A percentile compares a stretch with the other conserved stretches of the same genome.
Conservation (phyloP, 2,329 filamentous ascomycete genomes). For the Scedosporium dehoogii region DNA sequence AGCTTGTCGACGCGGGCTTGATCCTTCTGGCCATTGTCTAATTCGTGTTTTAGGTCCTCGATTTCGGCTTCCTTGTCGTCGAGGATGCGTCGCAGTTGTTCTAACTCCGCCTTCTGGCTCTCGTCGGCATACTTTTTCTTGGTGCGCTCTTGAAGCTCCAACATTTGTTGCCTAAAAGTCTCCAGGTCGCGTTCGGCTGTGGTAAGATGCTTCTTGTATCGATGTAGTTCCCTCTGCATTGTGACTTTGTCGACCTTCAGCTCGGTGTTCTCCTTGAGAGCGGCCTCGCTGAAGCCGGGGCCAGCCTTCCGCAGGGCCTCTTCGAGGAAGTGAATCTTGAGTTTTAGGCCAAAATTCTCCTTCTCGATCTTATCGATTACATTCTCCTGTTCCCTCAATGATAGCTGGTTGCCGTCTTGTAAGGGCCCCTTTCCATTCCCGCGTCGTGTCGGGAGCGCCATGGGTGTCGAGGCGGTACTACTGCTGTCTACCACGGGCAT, state of each 20-base stretch:
- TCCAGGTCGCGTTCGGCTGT: constrained; percentile 82
- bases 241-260: constrained; percentile 88
- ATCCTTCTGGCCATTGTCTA: constrained; percentile 46
- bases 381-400: constrained; percentile 87
- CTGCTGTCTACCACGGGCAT: constrained; percentile 68
- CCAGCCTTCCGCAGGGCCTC: constrained; percentile 80
- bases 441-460: constrained; percentile 57
- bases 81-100: constrained; percentile 45
- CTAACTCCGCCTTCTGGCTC: constrained; percentile 51
- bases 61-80: constrained; percentile 51
- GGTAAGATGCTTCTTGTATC: constrained; percentile 75
- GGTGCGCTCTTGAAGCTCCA: constrained; percentile 72
- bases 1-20: constrained; percentile 55
- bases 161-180: constrained; percentile 68
- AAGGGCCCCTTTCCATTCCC: constrained; percentile 57
- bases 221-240: constrained; percentile 76
- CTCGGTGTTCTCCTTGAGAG: constrained; percentile 89
- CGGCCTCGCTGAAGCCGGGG: constrained; percentile 79
- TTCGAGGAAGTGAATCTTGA: constrained; percentile 95
- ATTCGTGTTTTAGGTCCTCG: constrained; percentile 47
- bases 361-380: constrained; percentile 95
- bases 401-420: constrained; percentile 82
- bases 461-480: constrained; percentile 74
- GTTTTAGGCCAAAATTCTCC: constrained; percentile 93
- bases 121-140: constrained; percentile 68